Evolutionary conservation across 768 basidiomycete genomes (phyloP), one percentile per base, ranked within the genome.

Genomic region (Dioszegia hungarica): DNA sequence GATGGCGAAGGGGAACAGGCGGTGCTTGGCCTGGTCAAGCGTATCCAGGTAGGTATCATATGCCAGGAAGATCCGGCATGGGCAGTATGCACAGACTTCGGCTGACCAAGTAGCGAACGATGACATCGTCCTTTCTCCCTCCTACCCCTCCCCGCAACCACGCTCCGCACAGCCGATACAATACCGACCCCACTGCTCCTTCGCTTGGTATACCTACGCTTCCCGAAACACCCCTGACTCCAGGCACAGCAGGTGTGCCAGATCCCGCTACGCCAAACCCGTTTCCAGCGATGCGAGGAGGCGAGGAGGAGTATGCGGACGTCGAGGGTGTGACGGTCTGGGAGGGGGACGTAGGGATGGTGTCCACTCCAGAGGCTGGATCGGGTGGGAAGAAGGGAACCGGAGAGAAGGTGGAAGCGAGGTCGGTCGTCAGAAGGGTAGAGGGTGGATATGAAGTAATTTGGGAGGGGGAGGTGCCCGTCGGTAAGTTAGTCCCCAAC

Each of bases 261-360:
- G 52, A 54, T 24, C 90, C 90, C 1, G 79, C 79, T 49, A 95
- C 91, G 0, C 92, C 91, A 0, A 85, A 87, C 70, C 91, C 91
- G 1, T 86, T 85, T 15, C 91, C 91, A 1, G 79, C 82, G 0
- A 85, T 87, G 25, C 80, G 82, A 0, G 85, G 86, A 29, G 80
- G 82, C 15, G 91, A 95, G 75, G 81, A 82, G 40, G 81, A 84
- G 70, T 95, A 93, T 70, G 83, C 85, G 1, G 82, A 83, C 28
- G 81, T 88, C 0, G 88, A 91, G 66, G 92, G 91, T 0, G 85
- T 86, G 0, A 75, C 84, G 5, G 80, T 93, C 12, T 79, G 84
- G 41, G 71, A 73, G 51, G 71, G 68, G 1, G 34, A 43, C 2
- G 64, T 67, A 2, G 64, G 63, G 27, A 39, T 55, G 2, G 22